These are phyloP conservation scores for Glycine latifolia DNA, from an alignment of 306 rosid genomes.

Conservation along the genomic window DNA sequence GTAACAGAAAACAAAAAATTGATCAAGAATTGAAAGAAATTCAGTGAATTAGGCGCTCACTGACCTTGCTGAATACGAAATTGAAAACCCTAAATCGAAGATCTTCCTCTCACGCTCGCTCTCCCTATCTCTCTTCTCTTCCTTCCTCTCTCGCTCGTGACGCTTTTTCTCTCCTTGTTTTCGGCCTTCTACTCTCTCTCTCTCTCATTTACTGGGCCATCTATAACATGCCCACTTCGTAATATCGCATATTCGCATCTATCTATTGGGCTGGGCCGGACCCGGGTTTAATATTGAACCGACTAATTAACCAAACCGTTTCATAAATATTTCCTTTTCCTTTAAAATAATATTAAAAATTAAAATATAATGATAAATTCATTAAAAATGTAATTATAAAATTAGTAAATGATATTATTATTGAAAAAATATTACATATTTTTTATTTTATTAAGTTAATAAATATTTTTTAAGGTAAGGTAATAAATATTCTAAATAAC, in stretches of 20 bases:
- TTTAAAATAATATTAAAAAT: background rate
- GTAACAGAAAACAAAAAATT: constrained; percentile 39
- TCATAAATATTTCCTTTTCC: background rate
- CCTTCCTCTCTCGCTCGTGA: constrained; percentile 45
- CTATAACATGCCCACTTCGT: constrained; percentile 18
- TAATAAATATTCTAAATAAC: too few species aligned
- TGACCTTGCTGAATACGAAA: constrained; percentile 66
- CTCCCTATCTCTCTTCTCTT: constrained; percentile 23
- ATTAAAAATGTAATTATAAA: background rate
- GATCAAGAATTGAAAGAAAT: constrained; percentile 40
- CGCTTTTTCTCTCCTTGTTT: constrained; percentile 32
- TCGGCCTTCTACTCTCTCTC: background rate
- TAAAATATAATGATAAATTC: background rate
- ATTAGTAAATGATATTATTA: background rate
- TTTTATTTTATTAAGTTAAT: too few species aligned
- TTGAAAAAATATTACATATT: background rate
- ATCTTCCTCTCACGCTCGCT: constrained; percentile 47
- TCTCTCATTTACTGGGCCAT: constrained; percentile 14
- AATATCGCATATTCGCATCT: background rate
- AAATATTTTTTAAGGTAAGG: too few species aligned
- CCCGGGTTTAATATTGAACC: constrained; percentile 8
- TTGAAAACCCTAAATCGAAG: constrained; percentile 61
- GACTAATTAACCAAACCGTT: background rate
- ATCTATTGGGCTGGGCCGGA: constrained; percentile 4
- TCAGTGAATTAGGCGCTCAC: constrained; percentile 64